Evolutionary conservation across 768 basidiomycete genomes (phyloP), one percentile per base, ranked within the genome.

Genomic region (Tricholoma matsutake): DNA sequence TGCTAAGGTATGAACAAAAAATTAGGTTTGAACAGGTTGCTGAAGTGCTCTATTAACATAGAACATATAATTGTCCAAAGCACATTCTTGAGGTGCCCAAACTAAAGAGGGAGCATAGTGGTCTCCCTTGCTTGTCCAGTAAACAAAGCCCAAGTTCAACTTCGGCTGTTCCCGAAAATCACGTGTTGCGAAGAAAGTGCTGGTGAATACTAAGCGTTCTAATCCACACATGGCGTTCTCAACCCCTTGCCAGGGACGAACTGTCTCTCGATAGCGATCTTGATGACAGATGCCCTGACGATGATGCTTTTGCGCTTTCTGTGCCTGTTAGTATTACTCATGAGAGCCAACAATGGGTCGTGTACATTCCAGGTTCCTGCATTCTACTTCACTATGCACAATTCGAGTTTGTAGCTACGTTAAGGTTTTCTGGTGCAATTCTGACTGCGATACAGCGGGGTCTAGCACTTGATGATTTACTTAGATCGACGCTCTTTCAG

Each of bases 331-430:
- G n/a, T n/a, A n/a, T n/a, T 29, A 60, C 62, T 3, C 62, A 61
- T 8, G 74, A 77, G 56, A 66, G 72, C 43, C 74, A 76, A 52
- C 88, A 94, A 72, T 88, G 84, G 61, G 75, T 96, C 57, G 88
- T 87, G 32, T 89, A 85, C 90, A 0, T 96, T 89, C 69, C 84
- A 82, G 67, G 91, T 92, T 1, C 94, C 94, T 6, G 82, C 86
- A 1, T 89, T 96, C 68, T 95, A 94, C 75, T 94, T 96, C 73
- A 82, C 83, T 4, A 73, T 89, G 13, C 81, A 88, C 63, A 79
- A 85, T 66, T 71, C 81, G 49, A 83, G 94, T 94, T 69, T 71
- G 92, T 88, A 25, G 62, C 32, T 54, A 18, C 34, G 35, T 47
- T 45, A 31, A 29, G 45, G 32, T 35, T 52, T 61, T 14, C 49